Percentiles rank a stretch among this genome's conserved stretches.
Evolutionary conservation across 768 basidiomycete species (phyloP).

Genomic region (Hericium rajendrae): DNA sequence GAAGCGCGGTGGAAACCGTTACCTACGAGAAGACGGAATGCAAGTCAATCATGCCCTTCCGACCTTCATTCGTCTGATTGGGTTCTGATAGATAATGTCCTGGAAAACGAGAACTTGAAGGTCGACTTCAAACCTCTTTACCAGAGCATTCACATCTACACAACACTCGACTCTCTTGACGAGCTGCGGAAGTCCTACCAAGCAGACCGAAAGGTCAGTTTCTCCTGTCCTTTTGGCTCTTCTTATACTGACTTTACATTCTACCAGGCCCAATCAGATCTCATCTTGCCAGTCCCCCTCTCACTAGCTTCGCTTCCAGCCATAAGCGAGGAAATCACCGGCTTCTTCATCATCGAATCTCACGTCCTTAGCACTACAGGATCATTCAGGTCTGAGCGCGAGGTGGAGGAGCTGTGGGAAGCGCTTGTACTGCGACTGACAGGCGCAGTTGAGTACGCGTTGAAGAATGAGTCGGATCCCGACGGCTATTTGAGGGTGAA

Average conservation of each 20-base stretch:
- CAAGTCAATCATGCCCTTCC: conserved; percentile 1
- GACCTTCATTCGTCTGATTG: conserved; percentile 3
- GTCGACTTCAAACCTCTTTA: conserved; percentile 95
- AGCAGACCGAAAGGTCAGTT: conserved; percentile 84
- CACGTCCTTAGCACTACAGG: conserved; percentile 86
- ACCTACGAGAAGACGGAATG: conserved; percentile 90
- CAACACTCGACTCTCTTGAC: conserved; percentile 80
- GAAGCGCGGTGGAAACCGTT: conserved; percentile 86
- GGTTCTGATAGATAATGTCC: conserved; percentile 58
- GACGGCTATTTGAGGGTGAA: conserved; percentile 79
- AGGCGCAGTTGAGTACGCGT: conserved; percentile 59
- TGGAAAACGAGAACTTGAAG: conserved; percentile 81
- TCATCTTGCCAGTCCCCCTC: conserved; percentile 77
- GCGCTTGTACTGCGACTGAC: conserved; percentile 68
- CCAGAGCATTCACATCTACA: conserved; percentile 95
- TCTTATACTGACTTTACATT: not conserved
- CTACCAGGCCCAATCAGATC: conserved; percentile 84
- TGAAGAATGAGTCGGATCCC: conserved; percentile 67
- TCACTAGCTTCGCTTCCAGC: conserved; percentile 55
- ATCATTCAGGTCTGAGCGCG: conserved; percentile 80
- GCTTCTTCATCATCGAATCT: conserved; percentile 95
- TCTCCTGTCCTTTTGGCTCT: not conserved
- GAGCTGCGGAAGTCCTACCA: conserved; percentile 90
- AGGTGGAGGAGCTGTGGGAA: conserved; percentile 95
- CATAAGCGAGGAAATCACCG: conserved; percentile 90